Evolutionary conservation across 2,329 filamentous ascomycete species (phyloP).

Genomic region (Gremmenia infestans): DNA sequence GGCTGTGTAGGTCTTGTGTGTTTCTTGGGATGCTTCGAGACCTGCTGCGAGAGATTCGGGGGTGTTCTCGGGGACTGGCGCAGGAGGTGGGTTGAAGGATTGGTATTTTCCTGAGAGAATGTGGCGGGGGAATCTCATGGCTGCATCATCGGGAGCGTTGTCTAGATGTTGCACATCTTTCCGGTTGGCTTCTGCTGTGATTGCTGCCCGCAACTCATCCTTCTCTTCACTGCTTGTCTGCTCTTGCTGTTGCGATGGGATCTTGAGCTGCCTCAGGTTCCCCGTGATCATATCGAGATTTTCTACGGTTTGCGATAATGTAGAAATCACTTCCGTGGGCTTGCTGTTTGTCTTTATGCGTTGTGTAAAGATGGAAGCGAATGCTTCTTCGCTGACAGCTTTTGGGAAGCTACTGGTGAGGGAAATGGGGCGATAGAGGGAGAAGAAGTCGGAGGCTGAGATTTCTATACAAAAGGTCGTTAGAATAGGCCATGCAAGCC

Average conservation of each 20-base stretch:
- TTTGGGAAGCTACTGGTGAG: slow-evolving; percentile 77
- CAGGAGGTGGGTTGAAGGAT: slow-evolving; percentile 81
- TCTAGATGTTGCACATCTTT: slow-evolving; percentile 51
- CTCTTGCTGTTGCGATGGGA: slow-evolving; percentile 16
- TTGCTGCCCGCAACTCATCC: slow-evolving; percentile 36
- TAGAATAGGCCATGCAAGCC: neutral
- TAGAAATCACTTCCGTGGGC: slow-evolving; percentile 58
- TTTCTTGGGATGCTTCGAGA: slow-evolving; percentile 36
- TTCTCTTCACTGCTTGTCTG: slow-evolving; percentile 22
- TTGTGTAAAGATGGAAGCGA: slow-evolving; percentile 75
- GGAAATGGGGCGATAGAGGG: slow-evolving; percentile 89
- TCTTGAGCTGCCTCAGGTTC: slow-evolving; percentile 36
- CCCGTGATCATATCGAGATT: slow-evolving; percentile 55
- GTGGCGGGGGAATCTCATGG: slow-evolving; percentile 62
- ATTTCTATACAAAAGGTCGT: slow-evolving; percentile 55
- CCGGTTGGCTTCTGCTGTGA: slow-evolving; percentile 39
- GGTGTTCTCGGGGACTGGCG: slow-evolving; percentile 57
- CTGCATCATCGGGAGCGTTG: slow-evolving; percentile 38
- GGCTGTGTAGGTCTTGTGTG: slow-evolving; percentile 56
- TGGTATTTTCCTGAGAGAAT: slow-evolving; percentile 65
- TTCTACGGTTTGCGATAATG: slow-evolving; percentile 55
- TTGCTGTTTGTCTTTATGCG: slow-evolving; percentile 47
- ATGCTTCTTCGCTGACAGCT: slow-evolving; percentile 65
- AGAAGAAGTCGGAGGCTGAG: slow-evolving; percentile 88
- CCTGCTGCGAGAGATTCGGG: slow-evolving; percentile 34